Conservation (phyloP, 495 filamentous ascomycete genomes). For the Lasiosphaeria hispida region DNA sequence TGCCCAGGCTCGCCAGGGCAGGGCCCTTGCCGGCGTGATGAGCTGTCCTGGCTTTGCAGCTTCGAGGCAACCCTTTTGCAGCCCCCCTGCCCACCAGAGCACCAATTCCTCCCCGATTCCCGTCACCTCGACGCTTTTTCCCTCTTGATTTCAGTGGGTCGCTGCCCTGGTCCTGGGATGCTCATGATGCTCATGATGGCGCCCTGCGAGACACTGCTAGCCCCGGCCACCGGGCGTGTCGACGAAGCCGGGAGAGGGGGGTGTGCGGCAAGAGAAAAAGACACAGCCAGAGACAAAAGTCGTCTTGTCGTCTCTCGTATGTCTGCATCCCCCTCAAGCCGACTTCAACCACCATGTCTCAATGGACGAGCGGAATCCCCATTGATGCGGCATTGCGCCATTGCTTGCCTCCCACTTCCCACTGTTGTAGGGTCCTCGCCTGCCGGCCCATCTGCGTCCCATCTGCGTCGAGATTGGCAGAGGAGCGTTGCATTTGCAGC, state of each 20-base stretch:
- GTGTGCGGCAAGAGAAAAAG: background rate
- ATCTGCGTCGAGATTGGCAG: slow-evolving; percentile 3
- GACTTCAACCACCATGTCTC: background rate
- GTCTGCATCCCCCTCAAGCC: background rate
- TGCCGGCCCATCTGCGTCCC: slow-evolving; percentile 4
- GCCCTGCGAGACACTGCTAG: slow-evolving; percentile 20
- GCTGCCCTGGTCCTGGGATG: slow-evolving; percentile 16
- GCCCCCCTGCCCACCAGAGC: background rate
- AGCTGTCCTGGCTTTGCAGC: slow-evolving; percentile 9
- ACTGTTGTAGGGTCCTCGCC: background rate
- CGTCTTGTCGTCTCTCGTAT: too few species aligned
- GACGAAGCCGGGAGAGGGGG: background rate
- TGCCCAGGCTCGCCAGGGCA: background rate
- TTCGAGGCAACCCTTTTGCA: background rate
- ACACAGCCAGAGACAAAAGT: too few species aligned
- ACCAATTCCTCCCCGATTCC: background rate
- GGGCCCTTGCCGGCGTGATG: slow-evolving; percentile 8
- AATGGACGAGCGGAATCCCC: too few species aligned
- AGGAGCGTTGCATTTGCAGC: slow-evolving; percentile 11
- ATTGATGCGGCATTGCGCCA: too few species aligned
- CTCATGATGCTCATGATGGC: slow-evolving; percentile 9
- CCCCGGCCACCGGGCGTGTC: background rate
- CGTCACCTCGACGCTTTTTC: background rate
- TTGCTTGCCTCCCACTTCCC: background rate
- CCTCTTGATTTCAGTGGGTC: slow-evolving; percentile 4